These are phyloP conservation scores for Baudoinia panamericana DNA, from an alignment of 495 filamentous ascomycete genomes.

Conservation along the genomic window DNA sequence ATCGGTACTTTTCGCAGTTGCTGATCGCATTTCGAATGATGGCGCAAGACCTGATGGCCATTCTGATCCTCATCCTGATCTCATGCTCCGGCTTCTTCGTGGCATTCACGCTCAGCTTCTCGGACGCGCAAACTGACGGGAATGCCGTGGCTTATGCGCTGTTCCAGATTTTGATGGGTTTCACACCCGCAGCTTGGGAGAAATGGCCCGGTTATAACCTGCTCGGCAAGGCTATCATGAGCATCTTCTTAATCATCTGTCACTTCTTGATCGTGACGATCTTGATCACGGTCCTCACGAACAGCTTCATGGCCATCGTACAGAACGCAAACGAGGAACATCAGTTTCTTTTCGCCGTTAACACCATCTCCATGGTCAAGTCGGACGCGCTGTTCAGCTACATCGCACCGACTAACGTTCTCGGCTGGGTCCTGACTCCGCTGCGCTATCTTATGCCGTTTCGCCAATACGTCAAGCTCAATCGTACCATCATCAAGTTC, in stretches of 20 bases:
- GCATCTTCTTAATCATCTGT: conserved; percentile 77
- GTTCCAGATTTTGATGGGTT: conserved; percentile 91
- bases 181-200: conserved; percentile 60
- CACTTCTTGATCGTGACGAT: conserved; percentile 93
- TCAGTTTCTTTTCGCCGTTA: conserved; percentile 87
- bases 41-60: conserved; percentile 72
- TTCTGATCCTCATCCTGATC: conserved; percentile 70
- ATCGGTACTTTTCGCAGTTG: conserved; percentile 85
- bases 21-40: conserved; percentile 88
- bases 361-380: conserved; percentile 92
- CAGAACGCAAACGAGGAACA: conserved; percentile 87
- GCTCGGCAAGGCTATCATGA: conserved; percentile 60
- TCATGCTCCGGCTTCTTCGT: conserved; percentile 89
- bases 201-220: conserved; percentile 66
- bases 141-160: conserved; percentile 63
- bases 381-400: conserved; percentile 89
- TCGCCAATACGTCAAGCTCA: conserved; percentile 62
- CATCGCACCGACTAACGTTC: conserved; percentile 72
- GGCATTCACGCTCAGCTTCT: conserved; percentile 73
- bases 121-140: conserved; percentile 47
- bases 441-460: conserved; percentile 67
- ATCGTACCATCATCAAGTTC: conserved; percentile 73
- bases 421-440: conserved; percentile 76
- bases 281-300: conserved; percentile 80
- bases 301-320: conserved; percentile 86